phyloP scores from a whole-genome alignment of 2,329 filamentous ascomycete genomes.

The Teratosphaeria pseudoeucalypti region DNA sequence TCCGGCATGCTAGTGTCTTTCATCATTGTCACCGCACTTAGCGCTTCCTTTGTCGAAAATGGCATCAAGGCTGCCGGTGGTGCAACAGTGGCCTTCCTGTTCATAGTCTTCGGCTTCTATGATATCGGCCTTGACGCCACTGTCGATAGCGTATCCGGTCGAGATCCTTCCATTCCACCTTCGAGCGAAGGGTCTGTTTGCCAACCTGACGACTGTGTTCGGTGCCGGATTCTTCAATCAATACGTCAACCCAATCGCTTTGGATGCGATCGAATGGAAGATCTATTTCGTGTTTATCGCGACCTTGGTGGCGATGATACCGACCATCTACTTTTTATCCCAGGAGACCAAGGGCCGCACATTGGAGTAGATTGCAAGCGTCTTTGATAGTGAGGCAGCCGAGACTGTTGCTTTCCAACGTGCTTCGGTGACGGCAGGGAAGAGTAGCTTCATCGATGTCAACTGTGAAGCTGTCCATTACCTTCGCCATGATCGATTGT shows the following conservation, averaged over 20 bases:
- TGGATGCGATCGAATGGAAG: slow-evolving; percentile 17
- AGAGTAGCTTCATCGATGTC: too few relatives aligned
- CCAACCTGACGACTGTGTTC: slow-evolving; percentile 25
- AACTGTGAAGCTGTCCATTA: too few relatives aligned
- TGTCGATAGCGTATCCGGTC: slow-evolving; percentile 35
- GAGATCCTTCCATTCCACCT: slow-evolving; percentile 40
- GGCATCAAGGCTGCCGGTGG: slow-evolving; percentile 13
- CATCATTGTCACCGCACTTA: slow-evolving; percentile 18
- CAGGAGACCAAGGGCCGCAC: slow-evolving; percentile 2
- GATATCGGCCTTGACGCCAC: slow-evolving; percentile 34
- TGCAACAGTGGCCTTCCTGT: slow-evolving; percentile 25
- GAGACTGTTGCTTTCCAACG: neutral
- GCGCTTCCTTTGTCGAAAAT: slow-evolving; percentile 15
- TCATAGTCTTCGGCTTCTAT: slow-evolving; percentile 26
- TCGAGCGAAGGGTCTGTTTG: slow-evolving; percentile 30
- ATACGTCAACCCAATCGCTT: slow-evolving; percentile 25
- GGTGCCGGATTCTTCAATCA: slow-evolving; percentile 35
- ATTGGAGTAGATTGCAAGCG: neutral
- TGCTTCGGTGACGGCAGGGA: neutral
- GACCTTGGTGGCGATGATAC: slow-evolving; percentile 25
- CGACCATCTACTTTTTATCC: slow-evolving; percentile 17
- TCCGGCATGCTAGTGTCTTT: slow-evolving; percentile 31
- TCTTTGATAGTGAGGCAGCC: neutral
- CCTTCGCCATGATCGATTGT: too few relatives aligned
- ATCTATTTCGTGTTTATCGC: slow-evolving; percentile 22